phyloP scores from a whole-genome alignment of 1,284 basidiomycete species.

The Ustilago hordei region DNA sequence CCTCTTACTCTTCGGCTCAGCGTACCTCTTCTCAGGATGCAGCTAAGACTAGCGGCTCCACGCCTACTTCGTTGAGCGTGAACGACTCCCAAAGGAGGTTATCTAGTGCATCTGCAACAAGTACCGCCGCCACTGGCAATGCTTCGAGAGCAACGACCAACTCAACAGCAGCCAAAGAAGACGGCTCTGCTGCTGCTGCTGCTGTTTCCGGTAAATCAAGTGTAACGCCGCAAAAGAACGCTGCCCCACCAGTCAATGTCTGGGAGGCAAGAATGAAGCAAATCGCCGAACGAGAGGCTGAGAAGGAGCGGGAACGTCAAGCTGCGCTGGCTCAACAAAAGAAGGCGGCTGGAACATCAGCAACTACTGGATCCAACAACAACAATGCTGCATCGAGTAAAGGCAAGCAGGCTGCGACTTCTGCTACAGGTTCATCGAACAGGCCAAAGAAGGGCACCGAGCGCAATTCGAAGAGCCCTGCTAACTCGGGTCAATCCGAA shows the following conservation, averaged over 20 bases:
- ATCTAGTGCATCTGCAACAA: conserved; percentile 14
- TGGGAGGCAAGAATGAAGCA: conserved; percentile 58
- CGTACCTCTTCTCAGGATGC: conserved; percentile 9
- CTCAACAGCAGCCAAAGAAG: conserved; percentile 7
- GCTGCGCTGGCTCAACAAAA: conserved; percentile 21
- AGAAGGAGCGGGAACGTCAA: conserved; percentile 31
- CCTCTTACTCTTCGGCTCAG: conserved; percentile 10
- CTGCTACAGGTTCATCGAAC: neutral
- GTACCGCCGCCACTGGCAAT: conserved; percentile 3
- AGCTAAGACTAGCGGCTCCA: conserved; percentile 1
- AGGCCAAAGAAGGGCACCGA: conserved; percentile 19
- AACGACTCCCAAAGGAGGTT: conserved; percentile 8
- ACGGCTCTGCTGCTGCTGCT: conserved; percentile 5
- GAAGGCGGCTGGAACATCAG: conserved; percentile 16
- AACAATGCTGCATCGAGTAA: neutral
- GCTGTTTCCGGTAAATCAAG: neutral
- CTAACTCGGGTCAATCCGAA: conserved; percentile 8
- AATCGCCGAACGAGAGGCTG: conserved; percentile 47
- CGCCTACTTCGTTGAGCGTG: conserved; percentile 6
- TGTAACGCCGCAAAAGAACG: conserved; percentile 1
- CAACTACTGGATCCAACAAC: neutral
- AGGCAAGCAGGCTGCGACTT: conserved; percentile 1
- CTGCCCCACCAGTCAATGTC: conserved; percentile 43
- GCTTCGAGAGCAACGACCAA: conserved; percentile 3
- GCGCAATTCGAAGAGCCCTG: conserved; percentile 18